Conservation (phyloP, 2,329 filamentous ascomycete species). For the Cylindrodendrum hubeiense region DNA sequence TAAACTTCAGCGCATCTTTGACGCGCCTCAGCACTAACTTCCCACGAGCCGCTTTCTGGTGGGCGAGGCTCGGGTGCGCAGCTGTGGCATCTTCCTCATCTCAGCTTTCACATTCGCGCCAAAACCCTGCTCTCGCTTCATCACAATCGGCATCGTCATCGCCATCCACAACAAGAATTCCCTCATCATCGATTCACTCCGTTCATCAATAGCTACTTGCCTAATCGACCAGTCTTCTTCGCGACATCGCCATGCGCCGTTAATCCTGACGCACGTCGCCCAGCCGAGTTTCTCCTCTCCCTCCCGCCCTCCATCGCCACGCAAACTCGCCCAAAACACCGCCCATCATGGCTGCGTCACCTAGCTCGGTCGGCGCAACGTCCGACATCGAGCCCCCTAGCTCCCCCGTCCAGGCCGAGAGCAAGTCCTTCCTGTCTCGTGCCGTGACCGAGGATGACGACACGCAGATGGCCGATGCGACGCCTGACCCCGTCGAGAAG, state of each 20-base stretch:
- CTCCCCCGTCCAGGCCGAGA: conserved; percentile 57
- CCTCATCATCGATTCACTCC: conserved; percentile 28
- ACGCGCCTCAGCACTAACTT: conserved; percentile 40
- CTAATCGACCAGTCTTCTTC: conserved; percentile 5
- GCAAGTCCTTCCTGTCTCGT: conserved; percentile 61
- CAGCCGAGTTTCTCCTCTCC: conserved; percentile 14
- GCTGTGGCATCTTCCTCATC: conserved; percentile 26
- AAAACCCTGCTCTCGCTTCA: conserved; percentile 23
- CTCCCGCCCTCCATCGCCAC: conserved; percentile 11
- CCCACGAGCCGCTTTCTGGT: conserved; percentile 18
- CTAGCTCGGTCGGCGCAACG: conserved; percentile 54
- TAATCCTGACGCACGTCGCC: conserved; percentile 28
- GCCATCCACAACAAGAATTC: conserved; percentile 4
- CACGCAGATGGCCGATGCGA: conserved; percentile 56
- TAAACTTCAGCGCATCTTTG: conserved; percentile 37
- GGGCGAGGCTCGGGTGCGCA: conserved; percentile 36
- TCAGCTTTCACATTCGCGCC: conserved; percentile 7
- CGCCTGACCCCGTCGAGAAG: conserved; percentile 58
- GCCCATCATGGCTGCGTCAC: conserved; percentile 54
- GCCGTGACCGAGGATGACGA: conserved; percentile 62
- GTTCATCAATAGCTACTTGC: conserved; percentile 9
- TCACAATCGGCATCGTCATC: conserved; percentile 33
- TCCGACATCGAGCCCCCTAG: conserved; percentile 61
- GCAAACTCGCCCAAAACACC: conserved; percentile 23
- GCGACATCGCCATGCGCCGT: conserved; percentile 39